Evolutionary conservation across 805 yeast species (phyloP), one percentile per base, ranked within the genome.

Genomic region (Candida alai): DNA sequence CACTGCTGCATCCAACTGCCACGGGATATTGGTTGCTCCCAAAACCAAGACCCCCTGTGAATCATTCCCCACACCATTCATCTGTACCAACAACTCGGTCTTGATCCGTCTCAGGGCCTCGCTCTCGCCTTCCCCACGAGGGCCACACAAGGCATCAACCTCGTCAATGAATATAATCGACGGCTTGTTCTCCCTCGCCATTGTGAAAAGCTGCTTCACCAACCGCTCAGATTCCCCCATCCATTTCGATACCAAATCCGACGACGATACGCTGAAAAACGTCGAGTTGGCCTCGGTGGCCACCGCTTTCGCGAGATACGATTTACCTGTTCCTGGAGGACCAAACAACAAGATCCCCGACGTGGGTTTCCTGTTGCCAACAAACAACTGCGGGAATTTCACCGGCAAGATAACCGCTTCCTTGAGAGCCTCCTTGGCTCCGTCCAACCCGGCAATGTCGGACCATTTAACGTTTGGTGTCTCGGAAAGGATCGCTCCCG

Each of bases 41-140:
- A 93, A 68, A 1, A 93, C 97, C 22, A 93, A 67, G 2, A 93
- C 97, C 6, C 98, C 98, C 30, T 73, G 72, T 1, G 96, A 67
- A 55, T 93, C 97, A 55, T 87, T 89, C 11, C 98, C 98, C 11
- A 93, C 98, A 49, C 98, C 98, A 59, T 93, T 93, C 98, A 93
- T 93, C 56, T 93, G 98, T 4, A 93, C 97, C 48, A 93, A 72
- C 36, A 93, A 68, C 56, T 93, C 98, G 0, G 98, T 93, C 57
- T 93, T 90, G 51, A 93, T 90, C 65, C 98, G 79, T 54, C 98
- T 76, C 22, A 89, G 79, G 0, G 98, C 97, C 58, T 93, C 98
- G 44, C 94, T 81, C 57, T 90, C 97, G 30, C 96, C 96, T 56
- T 90, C 97, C 21, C 97, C 97, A 62, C 98, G 76, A 7, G 96